These are phyloP conservation scores for Epichloe scottii DNA, from an alignment of 2,329 filamentous ascomycete genomes.

Conservation along the genomic window DNA sequence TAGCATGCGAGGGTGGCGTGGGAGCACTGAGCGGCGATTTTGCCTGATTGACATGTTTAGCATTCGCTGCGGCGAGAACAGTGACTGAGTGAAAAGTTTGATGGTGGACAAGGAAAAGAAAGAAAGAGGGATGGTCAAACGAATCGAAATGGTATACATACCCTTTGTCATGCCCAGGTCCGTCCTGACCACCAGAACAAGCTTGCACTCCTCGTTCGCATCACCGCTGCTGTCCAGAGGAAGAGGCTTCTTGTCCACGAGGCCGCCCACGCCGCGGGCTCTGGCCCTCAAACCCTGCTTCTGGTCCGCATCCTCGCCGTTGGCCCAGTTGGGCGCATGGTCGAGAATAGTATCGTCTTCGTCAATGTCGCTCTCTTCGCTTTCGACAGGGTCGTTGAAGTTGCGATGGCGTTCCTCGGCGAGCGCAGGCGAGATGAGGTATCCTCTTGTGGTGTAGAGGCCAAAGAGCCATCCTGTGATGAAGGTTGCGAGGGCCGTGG, in stretches of 20 bases:
- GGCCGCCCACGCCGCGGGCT: conserved; percentile 19
- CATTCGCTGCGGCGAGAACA: neutral
- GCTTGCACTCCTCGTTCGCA: conserved; percentile 72
- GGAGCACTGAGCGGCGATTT: conserved; percentile 90
- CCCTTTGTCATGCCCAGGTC: conserved; percentile 97
- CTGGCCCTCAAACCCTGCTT: conserved; percentile 36
- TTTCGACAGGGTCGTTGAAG: conserved; percentile 49
- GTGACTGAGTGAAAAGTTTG: too few relatives aligned
- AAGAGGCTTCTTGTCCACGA: conserved; percentile 10
- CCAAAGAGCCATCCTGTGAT: conserved; percentile 72
- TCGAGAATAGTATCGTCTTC: conserved; percentile 46
- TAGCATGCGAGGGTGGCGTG: conserved; percentile 98
- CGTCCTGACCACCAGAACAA: conserved; percentile 82
- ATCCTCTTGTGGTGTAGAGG: conserved; percentile 54
- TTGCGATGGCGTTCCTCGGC: conserved; percentile 43
- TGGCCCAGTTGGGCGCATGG: conserved; percentile 56
- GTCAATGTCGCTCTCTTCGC: conserved; percentile 56
- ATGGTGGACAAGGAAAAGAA: neutral
- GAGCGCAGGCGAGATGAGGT: conserved; percentile 44
- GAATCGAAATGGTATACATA: conserved; percentile 26
- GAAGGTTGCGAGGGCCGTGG: conserved; percentile 61
- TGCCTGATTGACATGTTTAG: conserved; percentile 43
- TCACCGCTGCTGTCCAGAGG: conserved; percentile 20
- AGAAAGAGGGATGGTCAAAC: neutral
- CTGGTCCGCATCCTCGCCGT: conserved; percentile 45